Evolutionary conservation across 2,329 filamentous ascomycete genomes (phyloP).

Genomic region (Colletotrichum viniferum): DNA sequence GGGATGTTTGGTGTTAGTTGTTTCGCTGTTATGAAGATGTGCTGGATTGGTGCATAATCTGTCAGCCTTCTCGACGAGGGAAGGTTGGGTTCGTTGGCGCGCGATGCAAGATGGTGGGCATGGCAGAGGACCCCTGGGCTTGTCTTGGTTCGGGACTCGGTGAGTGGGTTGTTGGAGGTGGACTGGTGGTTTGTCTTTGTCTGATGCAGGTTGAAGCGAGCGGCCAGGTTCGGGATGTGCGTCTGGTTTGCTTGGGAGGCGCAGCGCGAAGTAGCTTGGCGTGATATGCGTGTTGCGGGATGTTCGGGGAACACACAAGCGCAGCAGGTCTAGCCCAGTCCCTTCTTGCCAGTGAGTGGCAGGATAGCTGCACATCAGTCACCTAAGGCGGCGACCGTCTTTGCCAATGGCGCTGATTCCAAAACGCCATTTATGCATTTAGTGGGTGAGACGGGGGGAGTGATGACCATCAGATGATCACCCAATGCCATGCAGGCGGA

Average conservation of each 20-base stretch:
- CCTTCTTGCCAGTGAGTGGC: background rate
- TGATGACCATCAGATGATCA: constrained; percentile 19
- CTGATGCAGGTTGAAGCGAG: background rate
- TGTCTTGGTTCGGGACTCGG: constrained; percentile 1
- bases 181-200: background rate
- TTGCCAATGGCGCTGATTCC: background rate
- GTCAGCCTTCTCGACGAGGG: constrained; percentile 23
- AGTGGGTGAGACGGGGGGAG: background rate
- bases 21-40: background rate
- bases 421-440: constrained; percentile 5
- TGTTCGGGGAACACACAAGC: background rate
- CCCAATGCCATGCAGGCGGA: background rate
- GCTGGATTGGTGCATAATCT: constrained; percentile 10
- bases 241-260: background rate
- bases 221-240: background rate
- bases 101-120: background rate
- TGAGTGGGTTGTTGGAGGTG: background rate
- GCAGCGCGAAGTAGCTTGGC: background rate
- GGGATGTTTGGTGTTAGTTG: background rate
- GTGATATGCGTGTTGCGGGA: constrained; percentile 6
- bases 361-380: background rate
- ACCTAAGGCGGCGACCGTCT: background rate
- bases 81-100: constrained; percentile 16
- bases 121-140: background rate
- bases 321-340: background rate